Evolutionary conservation across 192 early-diverging fungal species (phyloP).

Genomic region (Rhizophagus sp.): DNA sequence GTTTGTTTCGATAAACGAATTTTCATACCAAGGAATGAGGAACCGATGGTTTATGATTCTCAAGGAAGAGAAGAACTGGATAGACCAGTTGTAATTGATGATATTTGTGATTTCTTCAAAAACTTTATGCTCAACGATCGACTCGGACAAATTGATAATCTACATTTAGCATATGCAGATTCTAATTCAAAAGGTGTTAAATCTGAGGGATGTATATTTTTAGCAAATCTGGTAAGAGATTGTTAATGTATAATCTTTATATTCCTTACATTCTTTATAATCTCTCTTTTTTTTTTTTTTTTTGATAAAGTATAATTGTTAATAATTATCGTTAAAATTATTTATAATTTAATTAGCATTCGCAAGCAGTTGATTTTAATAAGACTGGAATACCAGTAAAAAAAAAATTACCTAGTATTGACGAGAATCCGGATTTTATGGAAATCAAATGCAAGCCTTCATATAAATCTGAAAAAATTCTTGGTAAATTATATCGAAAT

Average conservation of each 20-base stretch:
- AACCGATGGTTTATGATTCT: constrained; percentile 54
- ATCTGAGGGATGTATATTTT: constrained; percentile 46
- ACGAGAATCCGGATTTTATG: constrained; percentile 26
- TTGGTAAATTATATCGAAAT: constrained; percentile 7
- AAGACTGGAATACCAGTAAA: constrained; percentile 15
- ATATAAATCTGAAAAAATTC: constrained; percentile 10
- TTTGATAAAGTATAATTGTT: not conserved
- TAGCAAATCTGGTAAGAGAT: constrained; percentile 54
- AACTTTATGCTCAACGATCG: constrained; percentile 63
- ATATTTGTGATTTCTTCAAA: constrained; percentile 67
- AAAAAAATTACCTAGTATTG: not conserved
- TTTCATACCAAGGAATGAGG: constrained; percentile 36
- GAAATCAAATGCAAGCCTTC: not conserved
- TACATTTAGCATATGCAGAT: constrained; percentile 68
- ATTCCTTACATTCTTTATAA: too few species aligned
- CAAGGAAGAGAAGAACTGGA: constrained; percentile 31
- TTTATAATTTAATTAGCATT: not conserved
- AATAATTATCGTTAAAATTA: not conserved
- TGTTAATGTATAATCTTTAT: not conserved
- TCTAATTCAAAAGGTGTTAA: constrained; percentile 41
- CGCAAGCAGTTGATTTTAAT: constrained; percentile 23
- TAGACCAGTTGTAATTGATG: constrained; percentile 43
- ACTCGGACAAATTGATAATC: constrained; percentile 67
- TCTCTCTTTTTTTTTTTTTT: not conserved
- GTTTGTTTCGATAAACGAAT: constrained; percentile 53